These are phyloP conservation scores for Penicillium coprophilum DNA, from an alignment of 495 filamentous ascomycete genomes.

Conservation along the genomic window DNA sequence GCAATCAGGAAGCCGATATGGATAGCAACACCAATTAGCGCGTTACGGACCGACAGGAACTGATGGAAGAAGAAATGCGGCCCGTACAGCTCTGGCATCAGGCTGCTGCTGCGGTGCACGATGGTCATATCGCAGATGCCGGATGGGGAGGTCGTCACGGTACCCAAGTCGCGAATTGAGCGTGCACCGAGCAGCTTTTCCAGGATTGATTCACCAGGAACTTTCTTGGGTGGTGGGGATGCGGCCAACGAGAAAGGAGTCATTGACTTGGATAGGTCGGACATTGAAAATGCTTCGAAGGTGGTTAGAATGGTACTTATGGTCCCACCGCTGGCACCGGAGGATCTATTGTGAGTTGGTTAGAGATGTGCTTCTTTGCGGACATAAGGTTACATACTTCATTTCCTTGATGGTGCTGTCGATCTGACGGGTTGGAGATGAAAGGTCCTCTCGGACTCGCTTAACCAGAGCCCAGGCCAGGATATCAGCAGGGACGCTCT, in stretches of 20 bases:
- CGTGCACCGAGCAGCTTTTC: conserved; percentile 60
- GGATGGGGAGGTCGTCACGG: conserved; percentile 61
- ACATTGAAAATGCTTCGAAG: conserved; percentile 59
- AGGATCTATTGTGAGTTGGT: conserved; percentile 27
- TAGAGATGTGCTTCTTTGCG: conserved; percentile 7
- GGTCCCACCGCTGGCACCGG: conserved; percentile 73
- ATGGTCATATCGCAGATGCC: conserved; percentile 61
- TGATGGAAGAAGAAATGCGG: conserved; percentile 70
- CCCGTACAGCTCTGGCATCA: conserved; percentile 69
- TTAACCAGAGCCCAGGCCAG: conserved; percentile 68
- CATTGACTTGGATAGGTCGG: conserved; percentile 54
- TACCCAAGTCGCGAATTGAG: conserved; percentile 63
- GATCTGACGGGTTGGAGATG: conserved; percentile 56
- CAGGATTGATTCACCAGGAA: conserved; percentile 33
- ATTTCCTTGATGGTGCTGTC: conserved; percentile 61
- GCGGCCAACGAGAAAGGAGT: conserved; percentile 69
- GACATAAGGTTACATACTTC: conserved; percentile 44
- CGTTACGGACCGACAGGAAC: conserved; percentile 62
- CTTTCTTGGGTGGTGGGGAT: conserved; percentile 44
- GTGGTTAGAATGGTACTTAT: conserved; percentile 62
- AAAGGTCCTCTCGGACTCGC: conserved; percentile 59
- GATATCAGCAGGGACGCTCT: conserved; percentile 83
- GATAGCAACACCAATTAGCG: conserved; percentile 53
- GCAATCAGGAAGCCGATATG: conserved; percentile 57
- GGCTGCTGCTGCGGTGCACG: conserved; percentile 74